Conservation (phyloP, 768 basidiomycete genomes). For the Lentinula boryana region DNA sequence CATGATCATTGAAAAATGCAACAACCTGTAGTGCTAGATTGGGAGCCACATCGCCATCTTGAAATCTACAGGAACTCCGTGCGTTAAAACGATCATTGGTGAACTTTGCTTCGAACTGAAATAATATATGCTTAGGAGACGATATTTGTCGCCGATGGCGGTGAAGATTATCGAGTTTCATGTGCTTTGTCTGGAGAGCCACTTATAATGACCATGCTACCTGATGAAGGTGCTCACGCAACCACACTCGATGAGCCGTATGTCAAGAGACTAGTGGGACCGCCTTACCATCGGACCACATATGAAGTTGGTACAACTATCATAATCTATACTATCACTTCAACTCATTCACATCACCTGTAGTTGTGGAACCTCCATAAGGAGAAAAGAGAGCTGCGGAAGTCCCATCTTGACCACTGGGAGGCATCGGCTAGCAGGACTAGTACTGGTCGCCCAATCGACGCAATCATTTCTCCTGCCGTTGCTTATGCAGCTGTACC, state of each 20-base stretch:
- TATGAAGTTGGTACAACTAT: slow-evolving; percentile 22
- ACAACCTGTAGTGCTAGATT: slow-evolving; percentile 54
- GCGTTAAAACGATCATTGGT: slow-evolving; percentile 1
- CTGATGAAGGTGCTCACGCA: slow-evolving; percentile 17
- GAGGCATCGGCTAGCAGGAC: slow-evolving; percentile 43
- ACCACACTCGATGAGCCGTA: slow-evolving; percentile 8
- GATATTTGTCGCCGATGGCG: slow-evolving; percentile 42
- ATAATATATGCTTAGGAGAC: slow-evolving; percentile 18
- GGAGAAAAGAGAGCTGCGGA: slow-evolving; percentile 38
- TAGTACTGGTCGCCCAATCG: slow-evolving; percentile 67
- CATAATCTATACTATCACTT: background rate
- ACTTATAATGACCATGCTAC: slow-evolving; percentile 42
- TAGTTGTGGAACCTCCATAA: slow-evolving; percentile 63
- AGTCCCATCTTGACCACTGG: slow-evolving; percentile 61
- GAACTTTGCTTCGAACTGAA: background rate
- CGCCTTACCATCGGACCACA: slow-evolving; percentile 18
- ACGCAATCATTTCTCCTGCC: slow-evolving; percentile 65
- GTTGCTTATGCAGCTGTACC: slow-evolving; percentile 59
- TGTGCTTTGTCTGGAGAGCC: slow-evolving; percentile 49
- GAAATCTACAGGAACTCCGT: slow-evolving; percentile 39
- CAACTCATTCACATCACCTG: background rate
- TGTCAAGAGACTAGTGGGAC: slow-evolving; percentile 3
- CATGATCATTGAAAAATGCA: too few species aligned
- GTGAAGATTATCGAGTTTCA: slow-evolving; percentile 37
- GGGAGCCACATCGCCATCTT: slow-evolving; percentile 50